phyloP scores from a whole-genome alignment of 352 stramenopile genomes.

The Thalassiosira exigua region DNA sequence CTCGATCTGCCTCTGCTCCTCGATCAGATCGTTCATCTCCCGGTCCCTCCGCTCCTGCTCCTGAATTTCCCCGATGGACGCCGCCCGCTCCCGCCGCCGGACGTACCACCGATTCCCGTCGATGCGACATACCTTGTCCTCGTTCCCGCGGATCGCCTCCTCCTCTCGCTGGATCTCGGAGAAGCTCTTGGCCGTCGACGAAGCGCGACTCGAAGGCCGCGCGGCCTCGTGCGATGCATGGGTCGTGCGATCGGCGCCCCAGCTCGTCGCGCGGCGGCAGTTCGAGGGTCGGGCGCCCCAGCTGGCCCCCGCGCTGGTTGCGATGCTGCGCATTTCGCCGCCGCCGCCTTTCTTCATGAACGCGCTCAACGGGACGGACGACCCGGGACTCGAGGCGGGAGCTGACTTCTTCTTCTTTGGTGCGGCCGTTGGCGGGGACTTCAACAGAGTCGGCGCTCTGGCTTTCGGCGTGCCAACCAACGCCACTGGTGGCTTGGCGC shows the following conservation, averaged over 20 bases:
- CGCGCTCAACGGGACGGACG: conserved; percentile 39
- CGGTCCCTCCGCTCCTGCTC: conserved; percentile 59
- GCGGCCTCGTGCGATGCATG: not conserved
- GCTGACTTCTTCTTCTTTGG: not conserved
- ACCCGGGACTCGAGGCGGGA: conserved; percentile 1
- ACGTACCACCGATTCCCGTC: conserved; percentile 75
- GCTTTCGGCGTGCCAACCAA: not conserved
- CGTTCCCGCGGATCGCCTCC: conserved; percentile 55
- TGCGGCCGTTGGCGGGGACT: not conserved
- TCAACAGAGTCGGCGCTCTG: too few relatives aligned
- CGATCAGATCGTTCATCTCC: conserved; percentile 67
- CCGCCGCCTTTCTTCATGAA: conserved; percentile 39
- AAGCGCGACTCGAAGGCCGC: too few relatives aligned
- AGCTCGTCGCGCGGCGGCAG: conserved; percentile 33
- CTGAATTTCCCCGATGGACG: conserved; percentile 80
- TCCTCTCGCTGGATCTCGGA: conserved; percentile 81
- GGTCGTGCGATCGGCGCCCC: not conserved
- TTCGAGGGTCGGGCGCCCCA: conserved; percentile 9
- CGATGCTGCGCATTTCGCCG: conserved; percentile 14
- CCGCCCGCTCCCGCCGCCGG: conserved; percentile 71
- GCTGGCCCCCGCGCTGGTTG: conserved; percentile 14
- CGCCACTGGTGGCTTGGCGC: conserved; percentile 5
- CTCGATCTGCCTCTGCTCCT: conserved; percentile 81
- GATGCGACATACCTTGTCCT: conserved; percentile 65
- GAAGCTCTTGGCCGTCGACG: conserved; percentile 55